phyloP scores from a whole-genome alignment of 2,329 filamentous ascomycete species.

The Emmonsiellopsis sp. region DNA sequence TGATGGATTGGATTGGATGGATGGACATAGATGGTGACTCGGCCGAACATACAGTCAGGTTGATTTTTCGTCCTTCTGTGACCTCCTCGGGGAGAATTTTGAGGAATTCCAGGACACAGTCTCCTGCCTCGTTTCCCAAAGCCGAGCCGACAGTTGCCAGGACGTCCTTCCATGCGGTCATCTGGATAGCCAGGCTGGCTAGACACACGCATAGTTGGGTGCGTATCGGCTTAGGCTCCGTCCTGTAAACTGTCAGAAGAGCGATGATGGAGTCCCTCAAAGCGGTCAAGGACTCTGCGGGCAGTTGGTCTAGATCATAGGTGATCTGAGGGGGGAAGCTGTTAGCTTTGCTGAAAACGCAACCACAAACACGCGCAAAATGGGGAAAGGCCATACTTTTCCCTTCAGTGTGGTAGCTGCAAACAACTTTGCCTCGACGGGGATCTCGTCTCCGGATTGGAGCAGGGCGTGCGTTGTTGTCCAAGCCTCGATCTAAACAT shows the following conservation, averaged over 20 bases:
- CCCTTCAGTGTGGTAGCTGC: constrained; percentile 94
- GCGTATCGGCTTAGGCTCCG: constrained; percentile 72
- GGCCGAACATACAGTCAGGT: constrained; percentile 86
- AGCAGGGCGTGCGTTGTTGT: constrained; percentile 76
- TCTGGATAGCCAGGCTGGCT: constrained; percentile 90
- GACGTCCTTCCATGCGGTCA: constrained; percentile 92
- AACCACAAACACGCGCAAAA: background rate
- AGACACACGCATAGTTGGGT: constrained; percentile 92
- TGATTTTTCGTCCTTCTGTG: constrained; percentile 98
- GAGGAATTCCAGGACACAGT: constrained; percentile 89
- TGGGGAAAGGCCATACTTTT: constrained; percentile 57
- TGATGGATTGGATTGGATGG: constrained; percentile 37
- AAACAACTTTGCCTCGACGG: constrained; percentile 83
- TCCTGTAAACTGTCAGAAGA: constrained; percentile 70
- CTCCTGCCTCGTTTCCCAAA: constrained; percentile 61
- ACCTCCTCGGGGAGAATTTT: constrained; percentile 97
- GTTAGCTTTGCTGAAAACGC: background rate
- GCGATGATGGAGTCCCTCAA: constrained; percentile 77
- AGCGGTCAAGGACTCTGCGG: constrained; percentile 61
- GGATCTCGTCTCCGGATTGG: constrained; percentile 58
- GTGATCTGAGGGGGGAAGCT: constrained; percentile 59
- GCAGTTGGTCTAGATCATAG: constrained; percentile 87
- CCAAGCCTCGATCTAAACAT: constrained; percentile 76
- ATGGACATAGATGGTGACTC: constrained; percentile 30
- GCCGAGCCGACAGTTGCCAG: constrained; percentile 70